A percentile compares a stretch with the other conserved stretches of the same genome.
phyloP scores from a whole-genome alignment of 2,329 filamentous ascomycete genomes.

The Aspergillus sp. region DNA sequence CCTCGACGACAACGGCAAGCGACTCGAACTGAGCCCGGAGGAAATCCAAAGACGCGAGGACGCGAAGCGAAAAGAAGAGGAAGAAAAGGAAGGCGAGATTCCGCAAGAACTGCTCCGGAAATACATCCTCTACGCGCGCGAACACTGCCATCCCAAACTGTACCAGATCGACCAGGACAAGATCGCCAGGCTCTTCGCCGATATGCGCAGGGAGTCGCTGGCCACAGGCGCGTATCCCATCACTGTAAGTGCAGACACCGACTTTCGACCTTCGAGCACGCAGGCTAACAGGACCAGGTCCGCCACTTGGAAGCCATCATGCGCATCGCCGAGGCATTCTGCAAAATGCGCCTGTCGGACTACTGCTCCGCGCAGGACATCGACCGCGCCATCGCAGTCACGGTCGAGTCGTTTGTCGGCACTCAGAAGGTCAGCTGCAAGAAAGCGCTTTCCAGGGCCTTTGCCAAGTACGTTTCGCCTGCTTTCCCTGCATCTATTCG shows the following conservation, averaged over 20 bases:
- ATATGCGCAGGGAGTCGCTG: slow-evolving; percentile 87
- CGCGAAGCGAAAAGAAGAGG: slow-evolving; percentile 37
- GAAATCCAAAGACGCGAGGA: slow-evolving; percentile 31
- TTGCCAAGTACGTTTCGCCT: slow-evolving; percentile 80
- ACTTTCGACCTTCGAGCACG: no score
- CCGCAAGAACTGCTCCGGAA: slow-evolving; percentile 85
- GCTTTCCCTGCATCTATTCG: background rate
- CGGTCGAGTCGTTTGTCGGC: slow-evolving; percentile 89
- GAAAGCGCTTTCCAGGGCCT: slow-evolving; percentile 85
- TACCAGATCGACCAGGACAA: slow-evolving; percentile 99
- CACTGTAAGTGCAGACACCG: no score
- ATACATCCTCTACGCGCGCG: slow-evolving; percentile 91
- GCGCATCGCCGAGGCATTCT: slow-evolving; percentile 87
- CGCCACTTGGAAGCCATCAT: slow-evolving; percentile 97
- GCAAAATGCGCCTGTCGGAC: slow-evolving; percentile 95
- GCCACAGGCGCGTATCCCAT: slow-evolving; percentile 96
- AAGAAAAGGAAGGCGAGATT: slow-evolving; percentile 60
- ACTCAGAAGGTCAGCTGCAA: slow-evolving; percentile 97
- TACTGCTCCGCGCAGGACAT: slow-evolving; percentile 87
- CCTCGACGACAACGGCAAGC: slow-evolving; percentile 37
- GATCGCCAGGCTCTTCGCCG: slow-evolving; percentile 82
- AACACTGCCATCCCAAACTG: slow-evolving; percentile 80
- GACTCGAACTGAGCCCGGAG: slow-evolving; percentile 35
- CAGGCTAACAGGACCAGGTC: slow-evolving; percentile 48
- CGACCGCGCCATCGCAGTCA: slow-evolving; percentile 92